These are phyloP conservation scores for Colletotrichum orbiculare DNA, from an alignment of 2,329 filamentous ascomycete species.

Conservation along the genomic window DNA sequence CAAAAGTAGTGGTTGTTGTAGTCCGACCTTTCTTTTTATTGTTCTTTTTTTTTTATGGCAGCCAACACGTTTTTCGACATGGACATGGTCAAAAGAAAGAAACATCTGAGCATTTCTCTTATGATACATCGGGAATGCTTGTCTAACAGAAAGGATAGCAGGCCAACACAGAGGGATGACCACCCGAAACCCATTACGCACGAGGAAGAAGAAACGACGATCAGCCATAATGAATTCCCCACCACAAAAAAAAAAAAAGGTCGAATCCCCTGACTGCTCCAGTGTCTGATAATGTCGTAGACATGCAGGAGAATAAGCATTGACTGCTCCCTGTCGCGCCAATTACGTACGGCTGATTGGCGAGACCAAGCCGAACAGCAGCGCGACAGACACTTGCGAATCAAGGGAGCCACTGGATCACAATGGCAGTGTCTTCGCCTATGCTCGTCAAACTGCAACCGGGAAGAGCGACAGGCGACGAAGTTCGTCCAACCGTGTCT, in stretches of 20 bases:
- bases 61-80: neutral
- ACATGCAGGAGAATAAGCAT: conserved; percentile 24
- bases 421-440: too few relatives aligned
- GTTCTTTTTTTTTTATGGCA: neutral
- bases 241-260: conserved; percentile 13
- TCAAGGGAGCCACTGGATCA: conserved; percentile 12
- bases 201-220: conserved; percentile 28
- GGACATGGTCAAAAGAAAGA: conserved; percentile 18
- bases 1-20: neutral
- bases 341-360: conserved; percentile 1
- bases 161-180: conserved; percentile 1
- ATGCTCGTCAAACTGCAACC: too few relatives aligned
- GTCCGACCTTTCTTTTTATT: neutral
- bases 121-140: conserved; percentile 1
- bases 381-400: conserved; percentile 23
- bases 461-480: too few relatives aligned
- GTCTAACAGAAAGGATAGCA: conserved; percentile 20
- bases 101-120: neutral
- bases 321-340: neutral
- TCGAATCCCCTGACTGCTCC: conserved; percentile 13
- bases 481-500: too few relatives aligned
- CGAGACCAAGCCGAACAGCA: conserved; percentile 1
- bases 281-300: conserved; percentile 27
- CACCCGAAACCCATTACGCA: conserved; percentile 8
- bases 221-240: conserved; percentile 15